A percentile compares a stretch with the other conserved stretches of the same genome.
Evolutionary conservation across 257 asterid species (phyloP).

Genomic region (Rauvolfia tetraphylla): DNA sequence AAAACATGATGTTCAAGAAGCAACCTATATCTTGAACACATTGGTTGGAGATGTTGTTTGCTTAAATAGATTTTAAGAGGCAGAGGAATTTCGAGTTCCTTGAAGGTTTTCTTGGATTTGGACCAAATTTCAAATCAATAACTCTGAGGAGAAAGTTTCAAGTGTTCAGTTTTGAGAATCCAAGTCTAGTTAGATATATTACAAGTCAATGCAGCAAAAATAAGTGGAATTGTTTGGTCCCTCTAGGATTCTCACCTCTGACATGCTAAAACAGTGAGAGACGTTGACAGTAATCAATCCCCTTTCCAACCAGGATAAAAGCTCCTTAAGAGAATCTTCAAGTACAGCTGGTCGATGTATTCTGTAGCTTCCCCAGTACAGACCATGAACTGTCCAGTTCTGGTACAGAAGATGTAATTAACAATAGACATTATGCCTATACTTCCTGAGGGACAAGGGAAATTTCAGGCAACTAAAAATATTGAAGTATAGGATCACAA

Average conservation of each 20-base stretch:
- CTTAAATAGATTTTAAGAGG: neutral
- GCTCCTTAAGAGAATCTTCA: slow-evolving; percentile 75
- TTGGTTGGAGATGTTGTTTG: neutral
- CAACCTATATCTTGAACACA: neutral
- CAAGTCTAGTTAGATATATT: neutral
- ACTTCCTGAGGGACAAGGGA: neutral
- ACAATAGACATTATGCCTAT: neutral
- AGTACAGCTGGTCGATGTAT: slow-evolving; percentile 62
- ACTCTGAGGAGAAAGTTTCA: neutral
- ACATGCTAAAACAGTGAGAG: slow-evolving; percentile 60
- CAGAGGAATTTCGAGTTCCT: neutral
- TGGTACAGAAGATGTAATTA: slow-evolving; percentile 21
- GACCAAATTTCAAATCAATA: neutral
- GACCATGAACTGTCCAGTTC: slow-evolving; percentile 97
- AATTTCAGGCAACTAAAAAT: neutral
- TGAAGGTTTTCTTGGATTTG: neutral
- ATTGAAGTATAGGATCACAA: neutral
- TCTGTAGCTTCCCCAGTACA: slow-evolving; percentile 90
- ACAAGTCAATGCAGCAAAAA: slow-evolving; percentile 1
- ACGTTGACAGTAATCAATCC: slow-evolving; percentile 68
- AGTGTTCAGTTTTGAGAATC: neutral
- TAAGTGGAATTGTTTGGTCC: neutral
- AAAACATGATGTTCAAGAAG: neutral
- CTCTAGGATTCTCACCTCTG: slow-evolving; percentile 49
- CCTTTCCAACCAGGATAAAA: slow-evolving; percentile 72